Conservation (phyloP, 306 rosid species). For the Cucurbita maxima region DNA sequence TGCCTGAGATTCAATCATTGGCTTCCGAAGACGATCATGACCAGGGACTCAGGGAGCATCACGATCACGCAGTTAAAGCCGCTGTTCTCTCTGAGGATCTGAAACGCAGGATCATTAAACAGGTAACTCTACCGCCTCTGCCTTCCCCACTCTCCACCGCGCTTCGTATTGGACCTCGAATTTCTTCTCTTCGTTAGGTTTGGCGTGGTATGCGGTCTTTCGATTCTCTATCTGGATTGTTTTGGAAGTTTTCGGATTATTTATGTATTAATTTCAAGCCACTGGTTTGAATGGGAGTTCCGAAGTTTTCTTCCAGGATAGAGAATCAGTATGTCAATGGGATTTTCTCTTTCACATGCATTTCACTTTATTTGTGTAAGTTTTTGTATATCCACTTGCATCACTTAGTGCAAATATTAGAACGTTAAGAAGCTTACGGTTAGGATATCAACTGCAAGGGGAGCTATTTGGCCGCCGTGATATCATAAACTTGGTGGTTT, state of each 20-base stretch:
- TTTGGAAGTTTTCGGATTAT: too few relatives aligned
- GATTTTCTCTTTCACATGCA: neutral
- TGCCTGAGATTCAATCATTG: constrained; percentile 26
- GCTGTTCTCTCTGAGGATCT: constrained; percentile 58
- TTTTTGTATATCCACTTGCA: neutral
- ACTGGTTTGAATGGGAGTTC: neutral
- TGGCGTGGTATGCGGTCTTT: neutral
- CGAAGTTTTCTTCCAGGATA: neutral
- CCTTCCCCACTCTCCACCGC: neutral
- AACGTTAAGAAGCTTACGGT: constrained; percentile 3
- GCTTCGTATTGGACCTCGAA: neutral
- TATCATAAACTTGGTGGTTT: neutral
- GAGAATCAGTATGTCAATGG: neutral
- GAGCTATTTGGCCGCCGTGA: neutral
- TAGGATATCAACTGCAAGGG: neutral
- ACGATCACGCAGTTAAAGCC: constrained; percentile 21
- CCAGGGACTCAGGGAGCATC: constrained; percentile 12
- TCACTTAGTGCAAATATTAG: neutral
- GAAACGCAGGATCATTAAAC: constrained; percentile 59
- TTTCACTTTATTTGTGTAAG: neutral
- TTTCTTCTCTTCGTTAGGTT: neutral
- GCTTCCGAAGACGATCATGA: constrained; percentile 40
- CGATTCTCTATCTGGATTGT: neutral
- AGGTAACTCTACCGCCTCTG: constrained; percentile 25
- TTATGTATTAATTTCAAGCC: too few relatives aligned